Evolutionary conservation across 768 basidiomycete genomes (phyloP).

Genomic region (Leccinum broughii): DNA sequence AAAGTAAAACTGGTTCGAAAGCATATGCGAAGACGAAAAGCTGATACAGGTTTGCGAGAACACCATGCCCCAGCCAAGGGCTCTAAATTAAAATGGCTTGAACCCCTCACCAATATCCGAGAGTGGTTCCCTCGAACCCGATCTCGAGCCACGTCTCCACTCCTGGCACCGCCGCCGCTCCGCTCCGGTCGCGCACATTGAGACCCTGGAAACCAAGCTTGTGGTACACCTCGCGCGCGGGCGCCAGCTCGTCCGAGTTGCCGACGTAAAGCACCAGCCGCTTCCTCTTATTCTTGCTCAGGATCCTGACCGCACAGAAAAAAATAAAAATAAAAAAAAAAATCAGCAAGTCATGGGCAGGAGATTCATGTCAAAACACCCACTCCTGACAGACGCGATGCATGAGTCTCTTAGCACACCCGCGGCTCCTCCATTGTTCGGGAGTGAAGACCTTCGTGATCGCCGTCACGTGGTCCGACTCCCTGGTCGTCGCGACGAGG

Average conservation of each 20-base stretch:
- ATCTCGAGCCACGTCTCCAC: constrained; percentile 24
- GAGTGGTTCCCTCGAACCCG: constrained; percentile 15
- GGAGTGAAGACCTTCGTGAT: constrained; percentile 76
- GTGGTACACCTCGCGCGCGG: constrained; percentile 22
- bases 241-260: constrained; percentile 13
- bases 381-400: constrained; percentile 57
- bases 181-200: not conserved
- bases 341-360: not conserved
- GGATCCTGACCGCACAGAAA: not conserved
- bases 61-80: not conserved
- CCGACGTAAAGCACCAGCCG: constrained; percentile 62
- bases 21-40: not conserved
- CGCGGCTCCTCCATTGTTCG: constrained; percentile 47
- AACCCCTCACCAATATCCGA: constrained; percentile 20
- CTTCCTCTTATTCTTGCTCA: constrained; percentile 35
- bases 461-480: constrained; percentile 53
- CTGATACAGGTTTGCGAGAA: not conserved
- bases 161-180: not conserved
- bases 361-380: constrained; percentile 21
- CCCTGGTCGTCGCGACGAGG: constrained; percentile 66
- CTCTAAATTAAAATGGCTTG: not conserved
- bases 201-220: constrained; percentile 28
- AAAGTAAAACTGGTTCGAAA: not conserved
- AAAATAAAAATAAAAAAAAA: not conserved
- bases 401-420: constrained; percentile 64